Conservation (phyloP, 257 asterid genomes). For the Misopates orontium region DNA sequence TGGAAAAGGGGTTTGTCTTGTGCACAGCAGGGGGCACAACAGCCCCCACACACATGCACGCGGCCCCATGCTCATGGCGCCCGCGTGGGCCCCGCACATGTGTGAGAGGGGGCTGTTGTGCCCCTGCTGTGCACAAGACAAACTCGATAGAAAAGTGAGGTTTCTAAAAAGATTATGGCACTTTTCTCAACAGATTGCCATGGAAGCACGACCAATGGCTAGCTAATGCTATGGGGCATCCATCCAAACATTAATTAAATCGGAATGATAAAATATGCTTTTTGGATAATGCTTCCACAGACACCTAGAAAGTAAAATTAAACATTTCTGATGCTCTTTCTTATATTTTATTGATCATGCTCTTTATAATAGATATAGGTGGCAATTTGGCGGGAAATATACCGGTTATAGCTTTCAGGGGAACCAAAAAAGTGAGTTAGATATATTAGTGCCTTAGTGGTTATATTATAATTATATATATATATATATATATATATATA, state of each 20-base stretch:
- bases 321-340: neutral
- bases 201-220: constrained; percentile 99
- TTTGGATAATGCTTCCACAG: constrained; percentile 83
- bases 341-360: constrained; percentile 26
- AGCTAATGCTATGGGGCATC: constrained; percentile 92
- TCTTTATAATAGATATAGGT: constrained; percentile 53
- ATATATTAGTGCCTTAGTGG: no score
- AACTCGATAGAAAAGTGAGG: constrained; percentile 38
- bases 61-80: no score
- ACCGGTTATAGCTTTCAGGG: constrained; percentile 94
- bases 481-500: no score
- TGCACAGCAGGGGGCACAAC: no score
- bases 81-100: no score
- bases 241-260: constrained; percentile 87
- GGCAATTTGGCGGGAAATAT: constrained; percentile 93
- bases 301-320: constrained; percentile 62
- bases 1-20: constrained; percentile 25
- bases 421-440: constrained; percentile 95
- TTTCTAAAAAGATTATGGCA: constrained; percentile 92
- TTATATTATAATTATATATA: no score
- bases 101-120: no score
- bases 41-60: no score
- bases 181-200: constrained; percentile 92
- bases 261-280: constrained; percentile 91
- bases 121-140: no score